Evolutionary conservation across 1,139 yeast genomes (phyloP), one percentile per base, ranked within the genome.

Genomic region (Geotrichum carabidarum): DNA sequence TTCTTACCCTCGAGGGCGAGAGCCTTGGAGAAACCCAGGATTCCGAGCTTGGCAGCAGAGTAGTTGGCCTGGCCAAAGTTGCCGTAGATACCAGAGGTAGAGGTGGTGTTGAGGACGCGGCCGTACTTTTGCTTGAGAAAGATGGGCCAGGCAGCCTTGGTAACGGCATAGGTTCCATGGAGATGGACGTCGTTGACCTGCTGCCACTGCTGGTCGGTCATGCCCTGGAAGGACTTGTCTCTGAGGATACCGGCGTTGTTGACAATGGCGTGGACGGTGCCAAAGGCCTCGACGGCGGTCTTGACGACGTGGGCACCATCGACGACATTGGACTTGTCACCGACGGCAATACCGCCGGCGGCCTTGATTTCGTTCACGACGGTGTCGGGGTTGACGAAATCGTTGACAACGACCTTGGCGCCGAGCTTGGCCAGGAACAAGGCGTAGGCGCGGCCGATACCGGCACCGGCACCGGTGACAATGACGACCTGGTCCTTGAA

Each of bases 21-120:
- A 44, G 97, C 86, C 71, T 81, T 83, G 36, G 96, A 78, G 65
- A 93, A 80, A 37, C 96, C 96, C 53, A 90, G 73, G 60, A 93
- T 83, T 35, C 91, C 98, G 57, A 87, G 82, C 76, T 93, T 93
- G 51, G 98, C 97, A 50, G 97, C 82, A 37, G 96, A 83, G 71
- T 93, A 93, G 76, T 93, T 93, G 58, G 97, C 87, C 75, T 93
- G 99, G 53, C 99, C 99, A 73, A 93, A 93, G 76, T 87, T 89
- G 64, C 98, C 98, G 71, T 93, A 93, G 64, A 93, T 89, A 65
- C 98, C 98, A 12, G 97, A 90, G 31, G 98, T 93, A 27, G 97
- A 89, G 41, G 97, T 79, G 51, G 95, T 87, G 73, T 93, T 93
- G 64, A 93, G 79, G 59, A 93, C 84, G 64, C 84, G 79, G 66